Base-by-base conservation (phyloP, 164 flowering plant species). In the Nymphaea colorata region DNA sequence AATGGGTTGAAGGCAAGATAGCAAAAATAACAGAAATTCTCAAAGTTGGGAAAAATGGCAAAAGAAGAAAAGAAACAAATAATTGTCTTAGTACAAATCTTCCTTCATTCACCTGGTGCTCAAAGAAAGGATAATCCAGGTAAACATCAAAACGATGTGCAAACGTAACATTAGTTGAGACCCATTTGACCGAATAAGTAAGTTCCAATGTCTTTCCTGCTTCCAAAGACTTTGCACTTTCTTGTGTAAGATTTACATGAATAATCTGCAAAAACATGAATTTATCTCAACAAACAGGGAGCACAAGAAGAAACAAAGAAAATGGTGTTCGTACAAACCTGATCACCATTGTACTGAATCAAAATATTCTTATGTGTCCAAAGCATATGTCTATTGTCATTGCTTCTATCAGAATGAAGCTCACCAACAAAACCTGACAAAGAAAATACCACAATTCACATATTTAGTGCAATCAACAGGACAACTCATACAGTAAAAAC, bases 61-160 rank as follows among this genome's bases (percentile, higher is more conserved):
- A 47, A 47, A 25, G 36, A 47, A 47, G 55, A 47, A 6, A 47
- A 47, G 6, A 47, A 47, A 47, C 5, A 25, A 25, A 25, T 6
- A 47, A 7, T 2, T 47, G 55, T 6, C 7, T 47, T 47, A 47
- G 12, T 25, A 25, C 0, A 25, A 25, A 25, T 25, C 36, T 25
- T 25, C 36, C 36, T 36, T 61, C 41, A 17, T n/a, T 68, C 69
- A 93, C 99, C 96, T 94, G 96, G 72, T 94, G 99, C 83, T 94
- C 99, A 81, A 94, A 94, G 82, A 94, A 94, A 42, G 97, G 99
- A 71, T 94, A 87, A 71, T 94, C 99, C 85, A 94, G 76, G 77
- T 94, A 94, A 61, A 91, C 89, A 86, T 94, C 96, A 86, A 94
- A 94, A n/a, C 98, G 93, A 4, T 88, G 90, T 14, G 84, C 90